A percentile compares a stretch with the other conserved stretches of the same genome.
phyloP scores from a whole-genome alignment of 768 basidiomycete species.

The Tulasnella sp. region DNA sequence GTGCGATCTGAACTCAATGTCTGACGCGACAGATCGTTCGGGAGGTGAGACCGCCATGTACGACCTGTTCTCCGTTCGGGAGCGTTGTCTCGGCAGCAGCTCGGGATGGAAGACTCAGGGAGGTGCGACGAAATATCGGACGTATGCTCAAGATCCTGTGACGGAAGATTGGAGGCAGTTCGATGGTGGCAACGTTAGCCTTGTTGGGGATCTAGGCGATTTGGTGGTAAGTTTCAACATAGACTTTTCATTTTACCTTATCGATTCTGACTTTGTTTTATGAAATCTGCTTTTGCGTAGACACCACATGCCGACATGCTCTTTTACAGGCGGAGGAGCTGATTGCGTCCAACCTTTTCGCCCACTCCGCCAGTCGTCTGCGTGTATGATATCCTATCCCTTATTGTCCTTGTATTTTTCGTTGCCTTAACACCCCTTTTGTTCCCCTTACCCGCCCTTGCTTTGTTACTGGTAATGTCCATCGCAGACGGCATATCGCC shows the following conservation, averaged over 20 bases:
- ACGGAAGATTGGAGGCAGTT: conserved; percentile 2
- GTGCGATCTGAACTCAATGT: background rate
- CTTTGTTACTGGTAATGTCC: no score
- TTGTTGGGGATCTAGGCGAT: conserved; percentile 1
- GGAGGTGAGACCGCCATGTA: conserved; percentile 1
- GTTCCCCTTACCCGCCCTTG: background rate
- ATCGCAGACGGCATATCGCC: background rate
- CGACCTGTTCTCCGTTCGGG: conserved; percentile 4
- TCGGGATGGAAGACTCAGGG: background rate
- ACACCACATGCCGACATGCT: conserved; percentile 11
- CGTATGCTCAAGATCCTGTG: conserved; percentile 4
- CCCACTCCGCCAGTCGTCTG: no score
- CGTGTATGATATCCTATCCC: background rate
- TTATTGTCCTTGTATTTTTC: background rate
- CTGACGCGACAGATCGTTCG: background rate
- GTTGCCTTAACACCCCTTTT: background rate
- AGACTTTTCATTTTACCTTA: no score
- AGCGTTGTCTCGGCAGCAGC: background rate
- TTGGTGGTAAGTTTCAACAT: background rate
- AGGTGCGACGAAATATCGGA: background rate
- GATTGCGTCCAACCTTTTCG: background rate
- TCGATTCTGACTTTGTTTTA: no score
- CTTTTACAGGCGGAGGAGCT: conserved; percentile 4
- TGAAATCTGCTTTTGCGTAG: background rate
- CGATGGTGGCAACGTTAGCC: conserved; percentile 1